These are phyloP conservation scores for Ogataea degrootiae DNA, from an alignment of 805 yeast genomes.

Conservation along the genomic window DNA sequence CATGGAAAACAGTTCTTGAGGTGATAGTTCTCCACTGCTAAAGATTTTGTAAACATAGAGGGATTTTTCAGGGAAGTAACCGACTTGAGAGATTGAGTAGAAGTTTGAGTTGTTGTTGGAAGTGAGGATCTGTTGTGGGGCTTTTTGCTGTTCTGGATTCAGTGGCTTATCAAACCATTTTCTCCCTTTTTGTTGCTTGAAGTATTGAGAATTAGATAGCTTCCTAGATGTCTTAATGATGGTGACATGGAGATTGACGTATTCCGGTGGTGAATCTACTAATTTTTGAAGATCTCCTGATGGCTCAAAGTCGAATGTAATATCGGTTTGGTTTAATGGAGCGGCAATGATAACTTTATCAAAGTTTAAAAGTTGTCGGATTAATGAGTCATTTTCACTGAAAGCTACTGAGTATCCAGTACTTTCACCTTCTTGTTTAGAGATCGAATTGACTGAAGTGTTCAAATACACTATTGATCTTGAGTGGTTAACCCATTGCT, in stretches of 20 bases:
- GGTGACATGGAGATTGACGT: constrained; percentile 37
- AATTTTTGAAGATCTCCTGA: constrained; percentile 1
- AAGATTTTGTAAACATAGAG: constrained; percentile 41
- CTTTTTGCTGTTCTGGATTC: constrained; percentile 22
- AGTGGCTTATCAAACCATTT: too few species aligned
- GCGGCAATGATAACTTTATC: constrained; percentile 44
- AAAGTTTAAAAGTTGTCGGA: constrained; percentile 17
- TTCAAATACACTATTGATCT: constrained; percentile 30
- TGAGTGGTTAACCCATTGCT: constrained; percentile 32
- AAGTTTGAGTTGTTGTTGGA: constrained; percentile 19
- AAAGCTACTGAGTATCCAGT: constrained; percentile 4
- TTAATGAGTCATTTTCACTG: not conserved
- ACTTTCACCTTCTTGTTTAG: not conserved
- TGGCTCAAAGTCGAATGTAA: constrained; percentile 11
- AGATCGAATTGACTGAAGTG: constrained; percentile 26
- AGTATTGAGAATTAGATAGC: constrained; percentile 12
- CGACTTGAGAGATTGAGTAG: constrained; percentile 31
- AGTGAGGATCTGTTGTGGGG: constrained; percentile 19
- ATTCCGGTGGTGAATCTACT: constrained; percentile 24
- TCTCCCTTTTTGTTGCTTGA: constrained; percentile 18
- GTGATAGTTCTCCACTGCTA: constrained; percentile 11
- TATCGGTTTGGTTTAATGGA: constrained; percentile 32
- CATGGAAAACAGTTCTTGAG: not conserved
- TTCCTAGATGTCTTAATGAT: constrained; percentile 22
- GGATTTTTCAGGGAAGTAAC: constrained; percentile 21